phyloP scores from a whole-genome alignment of 2,329 filamentous ascomycete genomes.

The Cercospora canescens region DNA sequence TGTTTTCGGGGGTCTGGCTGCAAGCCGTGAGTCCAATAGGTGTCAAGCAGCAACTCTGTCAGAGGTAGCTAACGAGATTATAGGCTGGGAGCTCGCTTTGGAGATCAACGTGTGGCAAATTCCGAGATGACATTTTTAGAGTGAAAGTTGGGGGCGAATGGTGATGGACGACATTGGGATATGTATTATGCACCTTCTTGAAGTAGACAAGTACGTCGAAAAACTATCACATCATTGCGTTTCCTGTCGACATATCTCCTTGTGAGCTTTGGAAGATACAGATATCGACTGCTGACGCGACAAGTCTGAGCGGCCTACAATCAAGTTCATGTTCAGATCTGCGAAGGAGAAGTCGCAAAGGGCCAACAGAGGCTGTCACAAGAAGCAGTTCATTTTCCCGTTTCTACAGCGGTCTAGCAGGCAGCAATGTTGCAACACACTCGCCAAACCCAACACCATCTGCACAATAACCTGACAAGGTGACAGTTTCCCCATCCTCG shows the following conservation, averaged over 20 bases:
- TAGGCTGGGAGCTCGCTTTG: constrained; percentile 49
- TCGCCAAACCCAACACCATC: constrained; percentile 44
- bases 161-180: too few relatives aligned
- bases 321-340: too few relatives aligned
- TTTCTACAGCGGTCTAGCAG: constrained; percentile 24
- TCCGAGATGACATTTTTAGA: constrained; percentile 51
- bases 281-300: too few relatives aligned
- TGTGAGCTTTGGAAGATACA: too few relatives aligned
- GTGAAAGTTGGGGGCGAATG: constrained; percentile 57
- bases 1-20: constrained; percentile 50
- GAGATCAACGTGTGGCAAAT: constrained; percentile 51
- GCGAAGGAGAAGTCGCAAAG: too few relatives aligned
- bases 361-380: too few relatives aligned
- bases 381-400: neutral
- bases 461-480: constrained; percentile 39
- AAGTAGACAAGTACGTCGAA: too few relatives aligned
- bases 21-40: constrained; percentile 44
- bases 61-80: constrained; percentile 9
- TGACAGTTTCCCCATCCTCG: constrained; percentile 43
- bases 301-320: too few relatives aligned
- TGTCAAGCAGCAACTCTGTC: too few relatives aligned
- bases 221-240: too few relatives aligned
- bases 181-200: too few relatives aligned
- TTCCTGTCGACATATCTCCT: neutral
- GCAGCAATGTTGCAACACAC: constrained; percentile 39